Percentiles rank a stretch among this genome's conserved stretches.
Conservation (phyloP, 257 asterid genomes). For the Phtheirospermum japonicum region DNA sequence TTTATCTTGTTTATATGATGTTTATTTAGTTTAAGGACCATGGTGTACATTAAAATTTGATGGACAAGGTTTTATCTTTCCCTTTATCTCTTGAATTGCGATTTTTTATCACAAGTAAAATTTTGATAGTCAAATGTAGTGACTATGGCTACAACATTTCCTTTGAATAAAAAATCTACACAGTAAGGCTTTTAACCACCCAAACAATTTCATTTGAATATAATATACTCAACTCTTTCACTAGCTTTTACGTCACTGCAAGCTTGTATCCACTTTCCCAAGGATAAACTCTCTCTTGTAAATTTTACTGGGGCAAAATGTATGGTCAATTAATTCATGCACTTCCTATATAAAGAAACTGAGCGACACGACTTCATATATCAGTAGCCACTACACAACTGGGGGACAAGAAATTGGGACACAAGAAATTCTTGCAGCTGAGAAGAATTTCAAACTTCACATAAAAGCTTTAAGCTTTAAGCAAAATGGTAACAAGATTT, state of each 20-base stretch:
- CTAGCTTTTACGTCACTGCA: conserved; percentile 2
- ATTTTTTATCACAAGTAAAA: too few species aligned
- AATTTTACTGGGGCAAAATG: background rate
- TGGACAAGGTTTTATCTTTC: too few species aligned
- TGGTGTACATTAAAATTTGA: too few species aligned
- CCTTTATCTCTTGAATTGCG: too few species aligned
- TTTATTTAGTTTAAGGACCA: too few species aligned
- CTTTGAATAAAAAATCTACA: background rate
- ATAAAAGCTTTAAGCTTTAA: too few species aligned
- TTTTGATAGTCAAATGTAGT: too few species aligned
- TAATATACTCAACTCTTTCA: background rate
- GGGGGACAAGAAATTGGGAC: background rate
- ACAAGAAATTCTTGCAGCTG: too few species aligned
- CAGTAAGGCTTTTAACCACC: conserved; percentile 3
- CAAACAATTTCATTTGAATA: conserved; percentile 3
- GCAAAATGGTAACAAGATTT: too few species aligned
- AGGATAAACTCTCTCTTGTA: background rate
- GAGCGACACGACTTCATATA: background rate
- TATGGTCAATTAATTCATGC: background rate
- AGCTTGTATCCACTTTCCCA: background rate
- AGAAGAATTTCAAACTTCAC: too few species aligned
- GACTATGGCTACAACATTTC: too few species aligned
- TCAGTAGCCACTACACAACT: conserved; percentile 18
- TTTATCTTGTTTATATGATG: too few species aligned
- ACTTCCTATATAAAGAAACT: background rate